Percentiles rank a stretch among this genome's conserved stretches.
Conservation (phyloP, 2,329 filamentous ascomycete species). For the Ceratocystis colombiana region DNA sequence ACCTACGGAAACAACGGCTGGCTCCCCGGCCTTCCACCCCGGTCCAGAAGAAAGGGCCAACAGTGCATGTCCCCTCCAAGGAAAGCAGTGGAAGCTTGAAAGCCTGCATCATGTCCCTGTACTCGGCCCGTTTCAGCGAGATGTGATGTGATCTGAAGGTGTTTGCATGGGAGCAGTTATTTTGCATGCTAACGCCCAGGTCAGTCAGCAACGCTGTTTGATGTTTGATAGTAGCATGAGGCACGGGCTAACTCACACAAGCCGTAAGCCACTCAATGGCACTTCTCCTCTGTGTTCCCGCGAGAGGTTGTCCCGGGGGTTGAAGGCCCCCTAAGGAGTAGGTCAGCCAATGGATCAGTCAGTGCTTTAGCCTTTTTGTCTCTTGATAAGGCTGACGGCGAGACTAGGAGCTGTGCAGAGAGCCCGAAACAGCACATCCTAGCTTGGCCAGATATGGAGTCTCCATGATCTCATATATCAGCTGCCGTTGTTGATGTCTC, state of each 20-base stretch:
- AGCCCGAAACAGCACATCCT: neutral
- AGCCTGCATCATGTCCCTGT: conserved; percentile 46
- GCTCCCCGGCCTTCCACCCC: conserved; percentile 47
- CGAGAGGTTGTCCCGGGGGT: conserved; percentile 31
- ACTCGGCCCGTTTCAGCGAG: conserved; percentile 42
- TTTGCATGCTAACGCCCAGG: conserved; percentile 40
- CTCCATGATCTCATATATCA: neutral
- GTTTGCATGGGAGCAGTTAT: conserved; percentile 45
- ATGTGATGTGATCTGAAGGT: conserved; percentile 49
- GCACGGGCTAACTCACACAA: conserved; percentile 40
- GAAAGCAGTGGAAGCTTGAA: conserved; percentile 46
- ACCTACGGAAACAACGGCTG: conserved; percentile 48
- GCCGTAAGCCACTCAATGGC: conserved; percentile 43
- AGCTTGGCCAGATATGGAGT: neutral
- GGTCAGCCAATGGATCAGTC: neutral
- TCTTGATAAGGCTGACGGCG: neutral
- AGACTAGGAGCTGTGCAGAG: neutral
- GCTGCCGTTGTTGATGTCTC: neutral
- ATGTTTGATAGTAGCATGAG: neutral
- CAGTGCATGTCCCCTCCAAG: conserved; percentile 49
- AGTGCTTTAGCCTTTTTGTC: neutral
- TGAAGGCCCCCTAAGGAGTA: conserved; percentile 44
- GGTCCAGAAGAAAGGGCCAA: conserved; percentile 55
- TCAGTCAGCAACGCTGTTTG: neutral
- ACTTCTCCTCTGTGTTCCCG: conserved; percentile 37